These are phyloP conservation scores for Tulasnella sp. DNA, from an alignment of 768 basidiomycete genomes.

Conservation along the genomic window DNA sequence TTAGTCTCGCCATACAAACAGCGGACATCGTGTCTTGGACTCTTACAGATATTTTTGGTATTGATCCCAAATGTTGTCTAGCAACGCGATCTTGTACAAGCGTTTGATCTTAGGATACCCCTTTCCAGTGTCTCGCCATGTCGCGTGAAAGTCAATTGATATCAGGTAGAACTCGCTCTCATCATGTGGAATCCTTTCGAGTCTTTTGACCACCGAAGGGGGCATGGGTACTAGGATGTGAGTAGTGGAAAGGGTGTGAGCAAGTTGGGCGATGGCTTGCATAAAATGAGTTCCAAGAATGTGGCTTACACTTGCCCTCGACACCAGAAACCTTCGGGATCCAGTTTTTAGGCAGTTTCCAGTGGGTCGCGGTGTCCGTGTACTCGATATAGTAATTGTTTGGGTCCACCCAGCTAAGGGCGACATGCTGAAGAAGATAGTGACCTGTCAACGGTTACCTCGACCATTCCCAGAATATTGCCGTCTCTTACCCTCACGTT, in stretches of 20 bases:
- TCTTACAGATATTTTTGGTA: too few species aligned
- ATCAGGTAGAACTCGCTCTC: neutral
- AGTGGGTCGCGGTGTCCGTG: neutral
- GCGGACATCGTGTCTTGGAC: too few species aligned
- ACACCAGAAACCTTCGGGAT: neutral
- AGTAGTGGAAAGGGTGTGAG: neutral
- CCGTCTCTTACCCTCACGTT: neutral
- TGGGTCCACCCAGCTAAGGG: neutral
- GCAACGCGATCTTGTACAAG: too few species aligned
- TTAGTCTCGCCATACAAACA: neutral
- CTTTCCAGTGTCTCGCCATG: constrained; percentile 13
- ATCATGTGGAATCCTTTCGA: neutral
- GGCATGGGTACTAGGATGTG: neutral
- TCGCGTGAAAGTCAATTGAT: neutral
- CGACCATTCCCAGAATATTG: neutral
- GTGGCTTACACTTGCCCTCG: neutral
- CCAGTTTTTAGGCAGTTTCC: too few species aligned
- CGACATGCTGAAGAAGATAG: neutral
- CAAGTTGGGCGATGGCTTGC: too few species aligned
- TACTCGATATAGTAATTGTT: constrained; percentile 19
- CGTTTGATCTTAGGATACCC: too few species aligned
- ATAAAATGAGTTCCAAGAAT: too few species aligned
- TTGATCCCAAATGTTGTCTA: too few species aligned
- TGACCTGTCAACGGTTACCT: neutral
- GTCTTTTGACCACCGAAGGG: neutral